phyloP scores from a whole-genome alignment of 805 yeast genomes.

The Candida pini region DNA sequence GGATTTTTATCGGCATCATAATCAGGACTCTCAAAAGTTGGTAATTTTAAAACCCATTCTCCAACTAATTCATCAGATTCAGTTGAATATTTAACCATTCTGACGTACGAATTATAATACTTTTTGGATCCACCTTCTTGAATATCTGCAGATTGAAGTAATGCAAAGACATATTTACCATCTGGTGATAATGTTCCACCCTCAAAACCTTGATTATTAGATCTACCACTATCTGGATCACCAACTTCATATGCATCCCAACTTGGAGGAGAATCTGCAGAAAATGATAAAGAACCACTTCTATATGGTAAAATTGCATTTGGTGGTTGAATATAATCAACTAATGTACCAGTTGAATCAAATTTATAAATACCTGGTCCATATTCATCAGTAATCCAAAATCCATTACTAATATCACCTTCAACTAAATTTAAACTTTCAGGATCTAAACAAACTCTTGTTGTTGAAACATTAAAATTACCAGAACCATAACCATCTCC shows the following conservation, averaged over 20 bases:
- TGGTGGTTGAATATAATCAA: constrained; percentile 26
- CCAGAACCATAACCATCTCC: constrained; percentile 30
- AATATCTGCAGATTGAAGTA: constrained; percentile 25
- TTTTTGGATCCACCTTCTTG: constrained; percentile 29
- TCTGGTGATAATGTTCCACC: constrained; percentile 28
- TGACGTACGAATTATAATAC: constrained; percentile 14
- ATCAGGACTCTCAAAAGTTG: constrained; percentile 21
- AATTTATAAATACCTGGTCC: constrained; percentile 29
- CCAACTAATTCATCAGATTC: constrained; percentile 17
- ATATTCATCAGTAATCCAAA: constrained; percentile 31
- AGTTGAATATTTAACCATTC: constrained; percentile 23
- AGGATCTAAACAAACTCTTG: constrained; percentile 27
- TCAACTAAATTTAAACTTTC: constrained; percentile 24
- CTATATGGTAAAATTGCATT: constrained; percentile 25
- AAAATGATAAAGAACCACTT: constrained; percentile 17
- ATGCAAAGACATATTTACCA: constrained; percentile 21
- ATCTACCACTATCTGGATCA: constrained; percentile 26
- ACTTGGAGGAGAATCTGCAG: constrained; percentile 25
- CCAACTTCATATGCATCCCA: constrained; percentile 19
- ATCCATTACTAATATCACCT: constrained; percentile 27
- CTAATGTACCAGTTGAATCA: constrained; percentile 19
- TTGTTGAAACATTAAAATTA: constrained; percentile 12
- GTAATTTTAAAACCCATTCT: constrained; percentile 26
- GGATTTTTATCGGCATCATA: constrained; percentile 18
- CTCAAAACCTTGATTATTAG: constrained; percentile 29